Conservation (phyloP, 2,329 filamentous ascomycete genomes). For the Scytalidium lignicola region DNA sequence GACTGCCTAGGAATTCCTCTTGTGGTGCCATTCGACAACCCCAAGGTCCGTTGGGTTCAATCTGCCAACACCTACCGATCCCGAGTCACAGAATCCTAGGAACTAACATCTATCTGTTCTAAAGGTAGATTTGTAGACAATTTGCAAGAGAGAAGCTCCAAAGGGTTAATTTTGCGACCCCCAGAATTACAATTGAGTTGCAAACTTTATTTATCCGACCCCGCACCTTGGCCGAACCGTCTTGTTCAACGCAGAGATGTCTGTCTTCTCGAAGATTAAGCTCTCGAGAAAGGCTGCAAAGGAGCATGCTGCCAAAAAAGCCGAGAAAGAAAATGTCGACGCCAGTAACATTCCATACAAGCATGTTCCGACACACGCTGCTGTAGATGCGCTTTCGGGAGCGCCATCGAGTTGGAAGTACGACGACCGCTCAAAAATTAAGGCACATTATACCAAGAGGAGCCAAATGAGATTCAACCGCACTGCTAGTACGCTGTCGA, state of each 20-base stretch:
- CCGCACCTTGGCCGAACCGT: not conserved
- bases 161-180: too few relatives aligned
- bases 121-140: too few relatives aligned
- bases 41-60: too few relatives aligned
- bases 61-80: too few relatives aligned
- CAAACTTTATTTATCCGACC: not conserved
- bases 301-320: slow-evolving; percentile 44
- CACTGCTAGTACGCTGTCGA: slow-evolving; percentile 18
- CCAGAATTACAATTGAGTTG: too few relatives aligned
- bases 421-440: slow-evolving; percentile 28
- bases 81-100: too few relatives aligned
- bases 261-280: slow-evolving; percentile 51
- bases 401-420: slow-evolving; percentile 47
- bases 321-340: slow-evolving; percentile 39
- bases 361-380: slow-evolving; percentile 58
- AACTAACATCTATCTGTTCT: too few relatives aligned
- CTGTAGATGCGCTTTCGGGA: slow-evolving; percentile 49
- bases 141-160: too few relatives aligned
- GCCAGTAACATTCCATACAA: slow-evolving; percentile 42
- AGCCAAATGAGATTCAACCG: slow-evolving; percentile 22
- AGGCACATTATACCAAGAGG: slow-evolving; percentile 23
- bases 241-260: slow-evolving; percentile 36
- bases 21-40: too few relatives aligned
- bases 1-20: too few relatives aligned
- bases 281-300: slow-evolving; percentile 50